Evolutionary conservation across 2,329 filamentous ascomycete genomes (phyloP), one percentile per base, ranked within the genome.

Genomic region (Monilinia laxa): DNA sequence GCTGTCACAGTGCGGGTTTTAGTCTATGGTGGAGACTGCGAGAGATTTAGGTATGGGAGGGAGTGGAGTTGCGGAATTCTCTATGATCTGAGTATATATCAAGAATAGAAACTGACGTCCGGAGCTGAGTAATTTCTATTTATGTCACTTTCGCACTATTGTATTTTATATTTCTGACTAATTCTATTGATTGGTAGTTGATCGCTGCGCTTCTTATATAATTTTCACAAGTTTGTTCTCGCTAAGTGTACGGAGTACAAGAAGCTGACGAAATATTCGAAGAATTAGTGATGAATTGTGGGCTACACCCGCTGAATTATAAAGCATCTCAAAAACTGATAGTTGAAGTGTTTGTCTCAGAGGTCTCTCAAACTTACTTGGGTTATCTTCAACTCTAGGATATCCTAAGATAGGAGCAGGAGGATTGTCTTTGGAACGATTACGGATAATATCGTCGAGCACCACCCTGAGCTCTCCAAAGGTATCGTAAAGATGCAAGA

Each of bases 361-460:
- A 60, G 14, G 12, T n/a, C 14, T 59, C n/a, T 14, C 11, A 16
- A 2, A 3, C 54, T 72, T 68, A 25, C 47, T 65, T 38, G 70
- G 59, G 20, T 70, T 68, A 52, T 70, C 64, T 53, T 66, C 67
- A 18, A 42, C 55, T 40, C 64, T 69, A 6, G 71, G 71, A 64
- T 71, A 72, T 31, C 62, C 70, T 25, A 72, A 62, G 18, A 72
- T 58, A 47, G 71, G 70, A 28, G 47, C 64, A 45, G 68, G 69
- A 35, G 68, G 65, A 14, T 67, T 60, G 54, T 72, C 70, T 16
- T 58, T 65, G 18, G 68, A 69, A 10, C 71, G 66, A 14, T 67
- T 59, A 7, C 69, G 62, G 28, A 72, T 69, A 11, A 72, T 63
- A 49, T 71, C 64, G 52, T 72, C 71, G 60, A 71, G 63, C 23